Conservation (phyloP, 306 rosid genomes). For the Prinsepia uniflora region DNA sequence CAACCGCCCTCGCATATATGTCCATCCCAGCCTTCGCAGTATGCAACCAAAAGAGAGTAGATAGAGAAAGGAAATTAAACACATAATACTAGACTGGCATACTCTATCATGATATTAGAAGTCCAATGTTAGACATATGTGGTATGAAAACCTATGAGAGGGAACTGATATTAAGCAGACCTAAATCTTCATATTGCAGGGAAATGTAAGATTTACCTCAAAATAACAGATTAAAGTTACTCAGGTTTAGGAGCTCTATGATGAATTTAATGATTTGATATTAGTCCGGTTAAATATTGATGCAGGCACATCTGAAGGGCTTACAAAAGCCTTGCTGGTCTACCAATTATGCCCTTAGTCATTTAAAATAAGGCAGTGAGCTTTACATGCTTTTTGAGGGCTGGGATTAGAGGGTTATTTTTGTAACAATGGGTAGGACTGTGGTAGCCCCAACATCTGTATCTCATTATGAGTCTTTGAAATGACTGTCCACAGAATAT, state of each 20-base stretch:
- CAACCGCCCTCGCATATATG: constrained; percentile 60
- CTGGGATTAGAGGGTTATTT: not conserved
- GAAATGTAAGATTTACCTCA: not conserved
- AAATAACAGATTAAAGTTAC: not conserved
- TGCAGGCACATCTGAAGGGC: not conserved
- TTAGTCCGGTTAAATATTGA: not conserved
- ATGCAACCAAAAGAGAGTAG: constrained; percentile 18
- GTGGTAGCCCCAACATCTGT: not conserved
- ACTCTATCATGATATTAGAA: not conserved
- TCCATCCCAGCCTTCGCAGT: constrained; percentile 53
- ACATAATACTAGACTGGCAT: constrained; percentile 5
- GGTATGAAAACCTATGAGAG: not conserved
- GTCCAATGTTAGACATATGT: not conserved
- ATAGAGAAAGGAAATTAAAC: constrained; percentile 11
- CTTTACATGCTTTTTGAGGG: not conserved
- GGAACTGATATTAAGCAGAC: not conserved
- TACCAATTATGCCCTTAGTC: not conserved
- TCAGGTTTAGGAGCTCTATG: not conserved
- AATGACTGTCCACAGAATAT: not conserved
- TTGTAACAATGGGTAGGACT: not conserved
- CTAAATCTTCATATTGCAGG: not conserved
- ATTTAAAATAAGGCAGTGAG: constrained; percentile 1
- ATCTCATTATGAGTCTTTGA: not conserved
- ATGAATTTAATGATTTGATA: not conserved
- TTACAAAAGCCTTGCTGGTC: not conserved